Base-by-base conservation (phyloP, 2,329 filamentous ascomycete genomes). In the Myriosclerotinia curreyana region DNA sequence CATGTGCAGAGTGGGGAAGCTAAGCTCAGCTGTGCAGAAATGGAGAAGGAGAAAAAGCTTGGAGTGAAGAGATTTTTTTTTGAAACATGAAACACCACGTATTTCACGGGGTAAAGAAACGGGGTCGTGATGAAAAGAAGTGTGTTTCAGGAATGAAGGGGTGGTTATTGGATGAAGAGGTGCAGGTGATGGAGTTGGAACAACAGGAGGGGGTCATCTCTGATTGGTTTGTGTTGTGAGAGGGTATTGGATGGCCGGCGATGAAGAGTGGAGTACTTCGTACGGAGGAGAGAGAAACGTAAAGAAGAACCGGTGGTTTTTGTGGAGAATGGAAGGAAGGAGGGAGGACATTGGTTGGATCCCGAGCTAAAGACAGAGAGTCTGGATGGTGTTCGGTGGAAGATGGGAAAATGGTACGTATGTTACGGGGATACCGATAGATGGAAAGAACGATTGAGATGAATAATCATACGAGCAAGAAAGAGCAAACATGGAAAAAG, bases 1-100 rank as follows among this genome's bases (percentile, higher is more conserved):
- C 14, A 17, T 15, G 6, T 15, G 40, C 40, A 48, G 6, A 48
- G n/a, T 48, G n/a, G 44, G 44, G n/a, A n/a, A 12, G 44, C 20
- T n/a, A 11, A n/a, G 5, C 54, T 22, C 20, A 31, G 3, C 14
- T 44, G 20, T 46, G 40, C 54, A 22, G 54, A 46, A 56, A 56
- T 34, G 40, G 54, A 34, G 49, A 20, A 12, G 8, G n/a, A 6
- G n/a, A 6, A 34, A 44, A 28, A 34, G 28, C 54, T 44, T 58
- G 28, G 38, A 11, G 49, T 51, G 49, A 31, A 22, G 54, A 17
- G 28, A 58, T 34, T 58, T 56, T 34, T 58, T 56, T 46, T 12
- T 48, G 55, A 58, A 58, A 58, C 42, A 58, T 58, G 55, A 58
- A 58, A 58, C 55, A 58, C 55, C 55, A 58, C 55, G 55, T 58